Percentiles rank a stretch among this genome's conserved stretches.
These are phyloP conservation scores for Plantago rigida DNA, from an alignment of 305 asterid genomes.

Conservation along the genomic window DNA sequence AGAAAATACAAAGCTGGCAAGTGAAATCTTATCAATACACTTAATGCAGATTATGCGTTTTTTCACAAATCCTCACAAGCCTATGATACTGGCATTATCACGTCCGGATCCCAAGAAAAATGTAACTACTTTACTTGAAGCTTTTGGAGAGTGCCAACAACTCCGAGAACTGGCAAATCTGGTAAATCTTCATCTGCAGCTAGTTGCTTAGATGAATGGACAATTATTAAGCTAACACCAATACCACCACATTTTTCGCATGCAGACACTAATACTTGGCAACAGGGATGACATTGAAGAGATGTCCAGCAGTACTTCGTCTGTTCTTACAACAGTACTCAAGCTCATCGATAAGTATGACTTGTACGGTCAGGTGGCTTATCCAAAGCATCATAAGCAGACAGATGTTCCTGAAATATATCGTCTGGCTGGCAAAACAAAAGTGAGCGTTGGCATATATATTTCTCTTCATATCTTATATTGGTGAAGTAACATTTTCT, in stretches of 20 bases:
- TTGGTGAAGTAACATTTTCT: not conserved
- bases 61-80: constrained; percentile 88
- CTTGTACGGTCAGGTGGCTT: constrained; percentile 84
- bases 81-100: constrained; percentile 83
- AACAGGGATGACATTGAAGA: constrained; percentile 80
- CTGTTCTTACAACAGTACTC: constrained; percentile 62
- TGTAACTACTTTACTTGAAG: constrained; percentile 66
- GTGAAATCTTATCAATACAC: too few relatives aligned
- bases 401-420: constrained; percentile 80
- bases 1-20: not conserved
- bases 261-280: constrained; percentile 85
- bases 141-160: constrained; percentile 88
- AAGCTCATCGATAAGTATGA: constrained; percentile 76
- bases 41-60: constrained; percentile 62
- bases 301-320: constrained; percentile 64
- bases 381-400: constrained; percentile 90
- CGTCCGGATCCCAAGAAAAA: constrained; percentile 93
- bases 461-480: constrained; percentile 1
- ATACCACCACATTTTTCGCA: not conserved
- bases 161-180: constrained; percentile 84
- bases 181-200: constrained; percentile 33
- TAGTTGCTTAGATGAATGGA: too few relatives aligned
- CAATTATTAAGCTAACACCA: too few relatives aligned
- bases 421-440: constrained; percentile 77
- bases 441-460: constrained; percentile 34